Evolutionary conservation across 371 early-diverging fungal genomes (phyloP).

Genomic region (Batkoa obscura): DNA sequence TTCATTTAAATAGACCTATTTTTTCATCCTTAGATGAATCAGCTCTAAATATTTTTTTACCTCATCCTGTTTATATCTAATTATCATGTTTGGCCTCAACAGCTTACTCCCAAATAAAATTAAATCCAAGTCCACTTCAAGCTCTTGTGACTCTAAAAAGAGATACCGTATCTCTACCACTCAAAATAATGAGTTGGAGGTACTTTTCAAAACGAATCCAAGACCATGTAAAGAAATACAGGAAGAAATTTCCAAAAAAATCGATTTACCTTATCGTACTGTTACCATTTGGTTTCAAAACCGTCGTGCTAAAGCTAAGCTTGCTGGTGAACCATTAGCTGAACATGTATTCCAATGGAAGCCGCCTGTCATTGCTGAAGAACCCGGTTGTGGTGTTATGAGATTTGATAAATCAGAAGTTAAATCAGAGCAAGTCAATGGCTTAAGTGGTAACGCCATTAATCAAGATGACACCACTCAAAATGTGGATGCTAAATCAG

Average conservation of each 20-base stretch:
- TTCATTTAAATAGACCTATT: too few relatives aligned
- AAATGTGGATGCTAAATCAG: too few relatives aligned
- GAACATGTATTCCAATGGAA: conserved; percentile 5
- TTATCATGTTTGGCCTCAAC: too few relatives aligned
- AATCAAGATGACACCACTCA: too few relatives aligned
- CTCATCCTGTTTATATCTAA: too few relatives aligned
- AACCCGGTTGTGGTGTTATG: neutral
- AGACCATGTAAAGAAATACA: conserved; percentile 54
- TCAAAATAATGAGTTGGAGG: conserved; percentile 2
- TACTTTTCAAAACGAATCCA: conserved; percentile 1
- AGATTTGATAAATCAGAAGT: too few relatives aligned
- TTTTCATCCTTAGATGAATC: too few relatives aligned
- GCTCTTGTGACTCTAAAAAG: neutral
- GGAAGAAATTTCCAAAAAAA: conserved; percentile 59
- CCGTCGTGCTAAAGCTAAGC: conserved; percentile 82
- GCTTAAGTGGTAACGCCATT: too few relatives aligned
- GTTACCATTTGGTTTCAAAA: conserved; percentile 99
- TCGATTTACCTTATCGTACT: conserved; percentile 81
- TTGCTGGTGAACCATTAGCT: neutral
- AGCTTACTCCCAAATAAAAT: too few relatives aligned
- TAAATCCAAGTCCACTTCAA: too few relatives aligned
- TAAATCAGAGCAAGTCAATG: too few relatives aligned
- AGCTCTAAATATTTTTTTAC: too few relatives aligned
- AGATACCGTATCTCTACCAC: neutral
- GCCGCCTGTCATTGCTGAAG: neutral